Evolutionary conservation across 768 basidiomycete genomes (phyloP).

Genomic region (Boletus subcaerulescens): DNA sequence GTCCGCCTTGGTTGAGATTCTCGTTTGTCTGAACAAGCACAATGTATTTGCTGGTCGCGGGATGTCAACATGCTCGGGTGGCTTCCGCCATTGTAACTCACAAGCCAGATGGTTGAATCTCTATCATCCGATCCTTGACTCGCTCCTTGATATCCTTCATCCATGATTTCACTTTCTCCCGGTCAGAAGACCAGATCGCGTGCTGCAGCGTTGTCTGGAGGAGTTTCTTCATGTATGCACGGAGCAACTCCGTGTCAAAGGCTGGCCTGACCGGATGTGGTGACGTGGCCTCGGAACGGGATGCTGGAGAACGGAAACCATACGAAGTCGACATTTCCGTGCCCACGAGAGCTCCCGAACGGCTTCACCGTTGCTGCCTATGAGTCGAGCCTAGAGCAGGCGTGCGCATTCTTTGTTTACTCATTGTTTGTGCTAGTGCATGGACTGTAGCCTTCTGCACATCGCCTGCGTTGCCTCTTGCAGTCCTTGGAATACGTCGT

Average conservation of each 20-base stretch:
- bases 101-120: slow-evolving; percentile 81
- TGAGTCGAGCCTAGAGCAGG: background rate
- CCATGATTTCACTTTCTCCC: slow-evolving; percentile 68
- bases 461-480: background rate
- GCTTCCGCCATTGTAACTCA: slow-evolving; percentile 40
- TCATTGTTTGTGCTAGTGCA: slow-evolving; percentile 19
- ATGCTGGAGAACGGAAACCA: slow-evolving; percentile 57
- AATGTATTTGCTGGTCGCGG: slow-evolving; percentile 68
- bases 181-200: slow-evolving; percentile 65
- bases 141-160: slow-evolving; percentile 84
- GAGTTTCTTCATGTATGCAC: slow-evolving; percentile 80
- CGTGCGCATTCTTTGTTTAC: slow-evolving; percentile 21
- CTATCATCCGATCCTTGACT: slow-evolving; percentile 82
- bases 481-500: background rate
- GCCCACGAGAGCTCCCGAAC: background rate
- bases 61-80: slow-evolving; percentile 15
- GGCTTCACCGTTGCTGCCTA: background rate
- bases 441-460: background rate
- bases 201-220: slow-evolving; percentile 65
- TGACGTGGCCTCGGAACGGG: slow-evolving; percentile 60
- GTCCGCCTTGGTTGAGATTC: slow-evolving; percentile 81
- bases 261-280: slow-evolving; percentile 41
- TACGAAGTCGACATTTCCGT: slow-evolving; percentile 25
- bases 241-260: slow-evolving; percentile 73
- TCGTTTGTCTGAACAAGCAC: slow-evolving; percentile 84